Base-by-base conservation (phyloP, 2,329 filamentous ascomycete species). In the Pseudocercospora crystallina region DNA sequence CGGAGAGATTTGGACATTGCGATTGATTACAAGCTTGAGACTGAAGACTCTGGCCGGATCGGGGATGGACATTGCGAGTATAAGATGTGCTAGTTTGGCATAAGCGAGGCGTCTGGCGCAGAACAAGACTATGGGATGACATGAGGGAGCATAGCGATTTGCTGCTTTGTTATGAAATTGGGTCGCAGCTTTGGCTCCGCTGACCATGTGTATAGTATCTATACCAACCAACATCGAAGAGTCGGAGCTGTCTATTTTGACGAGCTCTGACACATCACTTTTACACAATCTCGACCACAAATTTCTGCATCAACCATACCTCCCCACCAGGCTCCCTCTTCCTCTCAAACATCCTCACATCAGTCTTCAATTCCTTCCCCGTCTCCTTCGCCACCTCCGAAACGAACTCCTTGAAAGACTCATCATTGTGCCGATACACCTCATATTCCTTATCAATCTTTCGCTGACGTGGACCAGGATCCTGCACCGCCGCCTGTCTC, bases 1-100 rank as follows among this genome's bases (percentile, higher is more conserved):
- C 85, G 87, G 71, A 86, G 94, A 60, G 94, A 99, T 71, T 80
- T 99, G 48, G 94, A 99, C 72, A 95, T 99, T 69, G 84, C 81
- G 65, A 82, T 99, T 66, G 78, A 84, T 39, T 97, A 97, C 76
- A 80, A 83, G 66, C 81, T 96, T 45, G 81, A 89, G 65, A 89
- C 90, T 3, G 74, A 83, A 20, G 91, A 97, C 68, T 72, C 75
- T 30, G 86, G 80, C 57, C 83, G 94, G 61, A 74, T 77, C 53
- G 82, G 84, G 4, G 72, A 84, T 66, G 92, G 90, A 49, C 70
- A 75, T 56, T 89, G 86, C 71, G 79, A 84, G 62, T 99, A 96
- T 80, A 92, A 86, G 70, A 86, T 86, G 76, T 78, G 68, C 60
- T 71, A 68, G 57, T 26, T 26, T 26, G 20, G 20, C 20, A 26